phyloP scores from a whole-genome alignment of 169 alveolate genomes.

The Plasmodium adleri region DNA sequence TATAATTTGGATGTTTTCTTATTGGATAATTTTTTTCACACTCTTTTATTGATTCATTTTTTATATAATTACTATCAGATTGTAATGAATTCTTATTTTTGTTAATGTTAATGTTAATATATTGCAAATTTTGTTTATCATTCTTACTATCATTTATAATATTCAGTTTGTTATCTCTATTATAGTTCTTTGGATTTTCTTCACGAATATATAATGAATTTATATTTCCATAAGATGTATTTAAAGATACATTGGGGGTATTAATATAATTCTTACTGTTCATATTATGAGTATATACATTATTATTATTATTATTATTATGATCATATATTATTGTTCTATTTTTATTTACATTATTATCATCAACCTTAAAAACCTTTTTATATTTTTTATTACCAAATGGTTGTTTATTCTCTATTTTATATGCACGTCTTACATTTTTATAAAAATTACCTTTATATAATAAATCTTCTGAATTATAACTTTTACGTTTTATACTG shows the following conservation, averaged over 20 bases:
- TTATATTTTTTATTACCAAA: not conserved
- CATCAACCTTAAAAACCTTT: not conserved
- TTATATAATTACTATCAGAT: not conserved
- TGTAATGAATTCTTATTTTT: not conserved
- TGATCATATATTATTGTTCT: not conserved
- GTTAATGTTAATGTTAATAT: not conserved
- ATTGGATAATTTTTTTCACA: not conserved
- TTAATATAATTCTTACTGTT: not conserved
- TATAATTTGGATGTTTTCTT: not conserved
- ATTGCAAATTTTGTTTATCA: not conserved
- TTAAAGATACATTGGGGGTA: not conserved
- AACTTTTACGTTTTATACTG: slow-evolving; percentile 1
- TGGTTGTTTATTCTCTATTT: not conserved
- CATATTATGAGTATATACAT: not conserved
- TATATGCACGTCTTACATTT: slow-evolving; percentile 5
- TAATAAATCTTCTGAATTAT: slow-evolving; percentile 62
- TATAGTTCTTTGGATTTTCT: not conserved
- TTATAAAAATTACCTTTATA: slow-evolving; percentile 11
- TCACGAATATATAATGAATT: not conserved
- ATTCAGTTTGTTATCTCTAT: not conserved
- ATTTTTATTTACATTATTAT: not conserved
- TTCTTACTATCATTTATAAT: not conserved
- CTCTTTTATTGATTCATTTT: not conserved
- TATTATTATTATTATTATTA: not conserved
- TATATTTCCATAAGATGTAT: not conserved